These are phyloP conservation scores for Sphagnurus paluster DNA, from an alignment of 1,284 basidiomycete genomes.

Conservation along the genomic window DNA sequence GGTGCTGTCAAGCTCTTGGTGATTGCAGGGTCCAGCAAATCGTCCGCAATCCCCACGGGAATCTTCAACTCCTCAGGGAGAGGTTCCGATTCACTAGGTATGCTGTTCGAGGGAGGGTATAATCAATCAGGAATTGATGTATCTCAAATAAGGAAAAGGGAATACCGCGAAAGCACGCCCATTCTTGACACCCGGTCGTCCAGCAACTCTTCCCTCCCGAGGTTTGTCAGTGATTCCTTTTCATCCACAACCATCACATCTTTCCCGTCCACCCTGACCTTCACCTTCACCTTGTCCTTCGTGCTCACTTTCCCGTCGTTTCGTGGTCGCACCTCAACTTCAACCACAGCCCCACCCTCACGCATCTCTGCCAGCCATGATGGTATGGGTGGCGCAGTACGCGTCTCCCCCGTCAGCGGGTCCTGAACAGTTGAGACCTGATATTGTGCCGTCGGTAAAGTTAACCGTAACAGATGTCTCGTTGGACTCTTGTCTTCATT, in stretches of 20 bases:
- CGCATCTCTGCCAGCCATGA: conserved; percentile 74
- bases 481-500: conserved; percentile 54
- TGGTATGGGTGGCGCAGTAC: conserved; percentile 66
- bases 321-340: conserved; percentile 25
- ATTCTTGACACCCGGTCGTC: conserved; percentile 65
- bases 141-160: conserved; percentile 24
- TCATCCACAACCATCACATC: conserved; percentile 64
- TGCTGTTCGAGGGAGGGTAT: conserved; percentile 23
- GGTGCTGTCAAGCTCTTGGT: conserved; percentile 17
- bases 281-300: conserved; percentile 26
- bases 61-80: conserved; percentile 61
- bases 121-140: conserved; percentile 10
- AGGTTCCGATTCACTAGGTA: conserved; percentile 48
- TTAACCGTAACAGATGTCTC: conserved; percentile 74
- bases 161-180: conserved; percentile 62
- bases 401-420: conserved; percentile 75
- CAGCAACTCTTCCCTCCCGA: conserved; percentile 73
- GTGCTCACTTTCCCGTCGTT: conserved; percentile 13
- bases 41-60: conserved; percentile 64
- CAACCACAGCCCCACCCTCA: conserved; percentile 53
- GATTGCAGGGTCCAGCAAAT: conserved; percentile 48
- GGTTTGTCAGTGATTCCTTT: conserved; percentile 67
- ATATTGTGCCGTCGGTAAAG: conserved; percentile 81
- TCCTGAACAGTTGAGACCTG: conserved; percentile 74
- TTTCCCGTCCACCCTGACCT: conserved; percentile 55